Conservation (phyloP, 495 filamentous ascomycete species). For the Neurospora sp. region DNA sequence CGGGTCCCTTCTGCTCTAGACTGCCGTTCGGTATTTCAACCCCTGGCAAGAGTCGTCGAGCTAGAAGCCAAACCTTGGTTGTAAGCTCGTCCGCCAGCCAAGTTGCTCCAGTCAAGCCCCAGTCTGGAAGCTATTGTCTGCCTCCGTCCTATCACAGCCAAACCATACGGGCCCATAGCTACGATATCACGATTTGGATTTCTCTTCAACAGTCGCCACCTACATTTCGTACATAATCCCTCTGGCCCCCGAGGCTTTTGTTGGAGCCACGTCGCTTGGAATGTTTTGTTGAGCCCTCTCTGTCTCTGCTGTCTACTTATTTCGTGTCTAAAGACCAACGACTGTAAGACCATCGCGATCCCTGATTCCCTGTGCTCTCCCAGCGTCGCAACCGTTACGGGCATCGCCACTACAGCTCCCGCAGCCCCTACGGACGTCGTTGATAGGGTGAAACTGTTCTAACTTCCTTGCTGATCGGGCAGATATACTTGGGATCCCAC, state of each 20-base stretch:
- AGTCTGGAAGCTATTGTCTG: neutral
- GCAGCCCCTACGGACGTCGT: neutral
- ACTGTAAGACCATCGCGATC: neutral
- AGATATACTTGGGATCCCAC: neutral
- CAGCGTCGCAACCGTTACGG: neutral
- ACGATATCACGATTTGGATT: neutral
- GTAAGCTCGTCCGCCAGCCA: neutral
- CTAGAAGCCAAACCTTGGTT: neutral
- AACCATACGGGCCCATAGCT: neutral
- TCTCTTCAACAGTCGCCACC: neutral
- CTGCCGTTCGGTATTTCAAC: neutral
- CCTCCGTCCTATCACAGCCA: neutral
- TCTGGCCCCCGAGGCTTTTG: neutral
- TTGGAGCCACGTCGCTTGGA: neutral
- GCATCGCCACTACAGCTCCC: neutral
- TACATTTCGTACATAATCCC: neutral
- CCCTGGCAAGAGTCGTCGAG: neutral
- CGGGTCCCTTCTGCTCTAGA: neutral
- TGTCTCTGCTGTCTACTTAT: neutral
- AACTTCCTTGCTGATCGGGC: neutral
- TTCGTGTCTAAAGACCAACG: neutral
- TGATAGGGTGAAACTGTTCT: neutral
- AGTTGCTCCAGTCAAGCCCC: neutral
- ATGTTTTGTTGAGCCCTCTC: neutral
- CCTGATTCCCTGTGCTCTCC: neutral